Evolutionary conservation across 148 eudicot genomes (phyloP).

Genomic region (Camellia granthamiana): DNA sequence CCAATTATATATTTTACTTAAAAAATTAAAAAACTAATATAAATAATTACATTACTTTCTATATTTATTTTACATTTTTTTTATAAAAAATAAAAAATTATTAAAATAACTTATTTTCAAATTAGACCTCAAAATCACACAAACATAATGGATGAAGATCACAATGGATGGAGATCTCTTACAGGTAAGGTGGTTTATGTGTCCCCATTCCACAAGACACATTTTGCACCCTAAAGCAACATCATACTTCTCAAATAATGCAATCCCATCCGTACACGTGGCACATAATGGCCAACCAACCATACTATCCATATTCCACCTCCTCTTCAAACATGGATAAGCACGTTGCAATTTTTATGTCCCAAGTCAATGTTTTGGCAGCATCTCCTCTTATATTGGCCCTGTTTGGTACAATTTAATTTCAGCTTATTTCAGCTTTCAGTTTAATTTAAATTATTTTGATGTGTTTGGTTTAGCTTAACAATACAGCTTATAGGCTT

Average conservation of each 20-base stretch:
- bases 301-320: neutral
- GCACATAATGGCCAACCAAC: slow-evolving; percentile 12
- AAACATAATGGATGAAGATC: neutral
- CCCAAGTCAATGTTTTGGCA: slow-evolving; percentile 11
- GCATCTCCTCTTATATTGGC: neutral
- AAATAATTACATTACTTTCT: too few species aligned
- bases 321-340: slow-evolving; percentile 6
- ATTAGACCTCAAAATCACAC: too few species aligned
- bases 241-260: slow-evolving; percentile 5
- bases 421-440: too few species aligned
- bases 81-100: too few species aligned
- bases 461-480: too few species aligned
- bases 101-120: too few species aligned
- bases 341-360: neutral
- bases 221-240: slow-evolving; percentile 15
- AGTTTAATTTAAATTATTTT: too few species aligned
- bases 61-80: too few species aligned
- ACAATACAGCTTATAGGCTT: too few species aligned
- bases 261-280: neutral
- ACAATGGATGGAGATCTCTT: neutral
- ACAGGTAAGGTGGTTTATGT: slow-evolving; percentile 11
- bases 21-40: too few species aligned
- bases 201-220: slow-evolving; percentile 17
- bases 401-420: too few species aligned
- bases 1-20: too few species aligned